Conservation (phyloP, 306 rosid species). For the Vicia faba region DNA sequence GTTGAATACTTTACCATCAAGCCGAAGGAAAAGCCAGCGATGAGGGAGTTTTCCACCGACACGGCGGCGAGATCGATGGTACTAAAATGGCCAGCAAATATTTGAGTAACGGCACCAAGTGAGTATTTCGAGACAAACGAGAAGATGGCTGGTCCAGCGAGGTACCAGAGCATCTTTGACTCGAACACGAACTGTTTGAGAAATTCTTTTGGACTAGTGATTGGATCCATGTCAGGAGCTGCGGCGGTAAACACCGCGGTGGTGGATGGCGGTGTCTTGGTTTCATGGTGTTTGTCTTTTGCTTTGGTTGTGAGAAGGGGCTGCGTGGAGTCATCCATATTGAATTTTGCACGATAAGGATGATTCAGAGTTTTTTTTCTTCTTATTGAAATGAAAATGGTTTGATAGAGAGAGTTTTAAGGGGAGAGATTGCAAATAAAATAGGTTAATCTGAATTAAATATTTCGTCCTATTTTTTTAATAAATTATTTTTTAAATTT, state of each 20-base stretch:
- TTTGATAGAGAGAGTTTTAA: no score
- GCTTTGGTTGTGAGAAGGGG: slow-evolving; percentile 16
- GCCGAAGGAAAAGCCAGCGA: slow-evolving; percentile 85
- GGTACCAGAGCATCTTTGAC: slow-evolving; percentile 73
- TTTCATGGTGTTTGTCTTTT: neutral
- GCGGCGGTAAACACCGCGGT: slow-evolving; percentile 49
- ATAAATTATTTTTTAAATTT: no score
- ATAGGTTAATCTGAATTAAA: no score
- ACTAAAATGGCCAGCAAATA: slow-evolving; percentile 76
- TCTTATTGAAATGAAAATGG: no score
- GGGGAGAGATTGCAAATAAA: no score
- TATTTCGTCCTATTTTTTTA: no score
- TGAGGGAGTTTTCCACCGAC: slow-evolving; percentile 81
- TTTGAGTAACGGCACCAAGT: slow-evolving; percentile 81
- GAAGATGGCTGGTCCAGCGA: slow-evolving; percentile 89
- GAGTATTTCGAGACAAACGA: slow-evolving; percentile 77
- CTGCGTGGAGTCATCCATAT: neutral
- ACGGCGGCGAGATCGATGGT: slow-evolving; percentile 78
- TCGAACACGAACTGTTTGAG: slow-evolving; percentile 47
- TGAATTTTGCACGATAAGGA: slow-evolving; percentile 1
- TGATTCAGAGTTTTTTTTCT: neutral
- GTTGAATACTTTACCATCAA: slow-evolving; percentile 47
- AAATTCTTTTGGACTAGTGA: slow-evolving; percentile 45
- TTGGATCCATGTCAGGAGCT: slow-evolving; percentile 55
- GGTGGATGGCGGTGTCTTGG: neutral